phyloP scores from a whole-genome alignment of 192 early-diverging fungal species.

The Coemansia sp. region DNA sequence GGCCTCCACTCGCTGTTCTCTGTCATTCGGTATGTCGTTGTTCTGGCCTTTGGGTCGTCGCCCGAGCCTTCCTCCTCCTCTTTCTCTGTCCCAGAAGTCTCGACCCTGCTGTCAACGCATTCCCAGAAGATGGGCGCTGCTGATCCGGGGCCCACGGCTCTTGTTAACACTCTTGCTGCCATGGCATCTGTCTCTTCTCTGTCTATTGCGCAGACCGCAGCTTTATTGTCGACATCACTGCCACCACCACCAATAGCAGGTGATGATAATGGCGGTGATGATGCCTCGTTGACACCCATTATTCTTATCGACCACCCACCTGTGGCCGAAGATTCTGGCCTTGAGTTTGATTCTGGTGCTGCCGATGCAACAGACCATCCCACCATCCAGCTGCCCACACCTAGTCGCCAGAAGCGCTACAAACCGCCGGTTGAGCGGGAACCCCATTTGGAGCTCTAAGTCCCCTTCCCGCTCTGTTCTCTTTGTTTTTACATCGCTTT shows the following conservation, averaged over 20 bases:
- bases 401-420: neutral
- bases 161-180: neutral
- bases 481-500: neutral
- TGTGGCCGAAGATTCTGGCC: too few species aligned
- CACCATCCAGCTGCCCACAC: neutral
- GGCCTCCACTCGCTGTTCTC: constrained; percentile 36
- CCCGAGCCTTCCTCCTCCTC: neutral
- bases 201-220: neutral
- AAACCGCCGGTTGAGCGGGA: constrained; percentile 6
- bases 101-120: too few species aligned
- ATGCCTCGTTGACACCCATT: too few species aligned
- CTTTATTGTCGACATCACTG: neutral
- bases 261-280: too few species aligned
- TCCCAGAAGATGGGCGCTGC: neutral
- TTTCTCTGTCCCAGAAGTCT: neutral
- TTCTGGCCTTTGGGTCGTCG: neutral
- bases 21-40: constrained; percentile 22
- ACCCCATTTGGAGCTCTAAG: neutral
- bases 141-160: neutral
- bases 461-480: neutral
- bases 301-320: too few species aligned
- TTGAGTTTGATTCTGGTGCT: neutral
- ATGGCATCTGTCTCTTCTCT: neutral
- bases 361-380: neutral
- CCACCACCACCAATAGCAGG: too few species aligned